Evolutionary conservation across 2,329 filamentous ascomycete species (phyloP), one percentile per base, ranked within the genome.

Genomic region (Ceratocystis alfenasii): DNA sequence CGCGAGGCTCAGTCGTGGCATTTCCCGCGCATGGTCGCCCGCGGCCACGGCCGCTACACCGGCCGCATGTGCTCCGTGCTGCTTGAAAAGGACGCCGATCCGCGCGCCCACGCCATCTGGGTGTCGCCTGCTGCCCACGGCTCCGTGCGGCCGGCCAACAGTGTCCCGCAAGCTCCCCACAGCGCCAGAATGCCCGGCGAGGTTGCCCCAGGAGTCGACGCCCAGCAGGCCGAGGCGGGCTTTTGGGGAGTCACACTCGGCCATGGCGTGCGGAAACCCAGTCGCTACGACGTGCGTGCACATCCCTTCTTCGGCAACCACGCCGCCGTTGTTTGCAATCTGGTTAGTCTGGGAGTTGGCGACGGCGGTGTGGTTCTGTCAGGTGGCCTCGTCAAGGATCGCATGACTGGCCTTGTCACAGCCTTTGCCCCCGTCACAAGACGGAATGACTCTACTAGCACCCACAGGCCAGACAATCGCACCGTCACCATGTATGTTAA

Each of bases 271-370:
- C 30, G 62, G 6, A 66, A 66, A 25, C 65, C 67, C 1, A 73
- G 70, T 0, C 70, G 69, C 2, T 71, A 73, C 33, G 78, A 81
- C 69, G 73, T 75, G 1, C 76, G 83, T 25, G 78, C 77, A 0
- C 83, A 85, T 70, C 68, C 65, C 3, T 85, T 85, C 73, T 80
- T 84, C 67, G 83, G 83, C 1, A 74, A 81, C 65, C 81, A 83
- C 61, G 69, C 71, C 2, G 70, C 70, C 7, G 78, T 84, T 0
- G 71, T 72, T 1, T 74, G 74, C 65, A 74, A 75, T 22, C 68
- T 84, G 53, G 66, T 74, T 25, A 69, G 67, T 3, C 69, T 81
- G 17, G 63, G 61, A 12, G 68, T 73, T 5, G 71, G 71, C 1
- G 73, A 73, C 8, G 69, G 72, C 0, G 81, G 81, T 0, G 67